Conservation (phyloP, 768 basidiomycete genomes). For the Boletellus ananas region DNA sequence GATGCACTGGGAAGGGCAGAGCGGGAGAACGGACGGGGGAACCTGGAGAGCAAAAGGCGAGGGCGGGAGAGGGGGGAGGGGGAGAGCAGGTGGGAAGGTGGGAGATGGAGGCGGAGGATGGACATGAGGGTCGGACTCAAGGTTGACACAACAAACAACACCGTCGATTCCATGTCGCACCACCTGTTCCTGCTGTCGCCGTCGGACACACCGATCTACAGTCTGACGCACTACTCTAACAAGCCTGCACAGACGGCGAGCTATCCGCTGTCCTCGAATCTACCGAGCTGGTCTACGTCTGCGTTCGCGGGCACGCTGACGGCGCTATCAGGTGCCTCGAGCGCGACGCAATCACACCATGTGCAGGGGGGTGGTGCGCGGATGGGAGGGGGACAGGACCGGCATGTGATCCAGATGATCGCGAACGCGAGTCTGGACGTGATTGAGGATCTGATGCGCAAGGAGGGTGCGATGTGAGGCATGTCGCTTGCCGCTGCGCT, state of each 20-base stretch:
- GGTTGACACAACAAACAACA: slow-evolving; percentile 11
- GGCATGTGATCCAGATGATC: slow-evolving; percentile 98
- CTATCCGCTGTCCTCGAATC: slow-evolving; percentile 74
- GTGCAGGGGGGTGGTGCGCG: slow-evolving; percentile 59
- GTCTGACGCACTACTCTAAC: slow-evolving; percentile 75
- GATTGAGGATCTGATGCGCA: slow-evolving; percentile 89
- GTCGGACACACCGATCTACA: slow-evolving; percentile 83
- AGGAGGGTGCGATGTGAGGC: slow-evolving; percentile 76
- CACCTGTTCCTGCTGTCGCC: slow-evolving; percentile 84
- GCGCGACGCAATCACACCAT: slow-evolving; percentile 59
- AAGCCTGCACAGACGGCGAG: slow-evolving; percentile 58
- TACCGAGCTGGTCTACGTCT: slow-evolving; percentile 88
- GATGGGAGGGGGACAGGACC: slow-evolving; percentile 78
- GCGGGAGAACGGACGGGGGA: slow-evolving; percentile 16
- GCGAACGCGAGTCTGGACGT: slow-evolving; percentile 95
- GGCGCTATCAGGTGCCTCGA: slow-evolving; percentile 81
- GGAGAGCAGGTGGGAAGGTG: background rate
- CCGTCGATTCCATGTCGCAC: slow-evolving; percentile 59
- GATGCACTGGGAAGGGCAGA: slow-evolving; percentile 19
- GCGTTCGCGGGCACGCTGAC: slow-evolving; percentile 88
- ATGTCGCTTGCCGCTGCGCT: slow-evolving; percentile 1
- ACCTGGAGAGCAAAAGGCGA: background rate
- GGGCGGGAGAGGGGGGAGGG: background rate
- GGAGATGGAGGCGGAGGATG: slow-evolving; percentile 4
- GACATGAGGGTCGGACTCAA: background rate